Conservation (phyloP, 1,284 basidiomycete genomes). For the Chalciporus piperatoides region DNA sequence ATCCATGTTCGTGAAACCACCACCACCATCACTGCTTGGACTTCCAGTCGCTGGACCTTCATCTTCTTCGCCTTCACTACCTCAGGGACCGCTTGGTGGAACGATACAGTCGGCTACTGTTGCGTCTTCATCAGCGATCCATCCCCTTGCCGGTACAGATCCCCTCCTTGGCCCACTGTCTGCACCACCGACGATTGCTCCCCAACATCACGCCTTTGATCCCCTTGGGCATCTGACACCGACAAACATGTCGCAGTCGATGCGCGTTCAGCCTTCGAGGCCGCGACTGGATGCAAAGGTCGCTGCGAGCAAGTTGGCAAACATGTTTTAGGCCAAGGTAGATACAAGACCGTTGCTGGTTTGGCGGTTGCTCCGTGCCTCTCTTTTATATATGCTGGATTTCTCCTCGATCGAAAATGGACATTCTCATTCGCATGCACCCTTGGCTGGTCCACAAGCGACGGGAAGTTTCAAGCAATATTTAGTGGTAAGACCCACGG, state of each 20-base stretch:
- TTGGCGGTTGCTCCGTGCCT: conserved; percentile 4
- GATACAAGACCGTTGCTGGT: neutral
- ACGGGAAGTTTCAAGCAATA: neutral
- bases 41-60: conserved; percentile 29
- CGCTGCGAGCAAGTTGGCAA: conserved; percentile 83
- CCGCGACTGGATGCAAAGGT: conserved; percentile 73
- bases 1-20: conserved; percentile 66
- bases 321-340: conserved; percentile 60
- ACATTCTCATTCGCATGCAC: neutral
- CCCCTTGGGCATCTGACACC: conserved; percentile 60
- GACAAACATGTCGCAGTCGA: conserved; percentile 59
- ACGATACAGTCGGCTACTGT: conserved; percentile 9
- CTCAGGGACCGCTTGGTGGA: conserved; percentile 31
- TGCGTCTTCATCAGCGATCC: conserved; percentile 10
- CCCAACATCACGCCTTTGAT: conserved; percentile 41
- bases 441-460: neutral
- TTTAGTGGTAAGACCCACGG: neutral
- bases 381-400: conserved; percentile 23
- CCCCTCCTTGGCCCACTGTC: conserved; percentile 22
- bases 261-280: conserved; percentile 63
- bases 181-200: conserved; percentile 21
- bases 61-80: conserved; percentile 29
- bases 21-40: conserved; percentile 36
- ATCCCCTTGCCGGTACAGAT: conserved; percentile 18
- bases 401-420: conserved; percentile 12